Percentiles rank a stretch among this genome's conserved stretches.
phyloP scores from a whole-genome alignment of 345 rosid species.

The Syzygium oleosum region DNA sequence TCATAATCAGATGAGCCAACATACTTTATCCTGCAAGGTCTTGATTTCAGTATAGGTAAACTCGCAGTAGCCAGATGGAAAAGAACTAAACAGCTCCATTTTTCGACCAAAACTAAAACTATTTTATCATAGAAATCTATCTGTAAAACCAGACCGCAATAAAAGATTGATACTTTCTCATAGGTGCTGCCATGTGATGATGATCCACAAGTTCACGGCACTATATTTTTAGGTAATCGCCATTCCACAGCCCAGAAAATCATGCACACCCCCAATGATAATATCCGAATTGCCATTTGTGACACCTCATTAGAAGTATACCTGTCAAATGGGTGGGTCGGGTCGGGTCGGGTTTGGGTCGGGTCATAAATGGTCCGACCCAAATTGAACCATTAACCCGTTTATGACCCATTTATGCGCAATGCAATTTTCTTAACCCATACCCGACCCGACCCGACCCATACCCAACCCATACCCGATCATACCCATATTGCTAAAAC shows the following conservation, averaged over 20 bases:
- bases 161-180: neutral
- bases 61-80: neutral
- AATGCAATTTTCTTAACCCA: no score
- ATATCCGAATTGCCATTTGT: fast-evolving
- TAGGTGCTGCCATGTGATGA: neutral
- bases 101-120: neutral
- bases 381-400: no score
- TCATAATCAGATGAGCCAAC: neutral
- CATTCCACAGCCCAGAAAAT: neutral
- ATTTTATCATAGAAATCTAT: neutral
- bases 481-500: no score
- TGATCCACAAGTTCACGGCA: neutral
- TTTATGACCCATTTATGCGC: no score
- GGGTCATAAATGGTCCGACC: no score
- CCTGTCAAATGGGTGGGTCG: no score
- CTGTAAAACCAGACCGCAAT: neutral
- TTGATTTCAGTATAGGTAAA: neutral
- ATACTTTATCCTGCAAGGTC: neutral
- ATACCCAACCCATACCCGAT: no score
- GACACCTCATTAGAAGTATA: neutral
- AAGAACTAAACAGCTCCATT: neutral
- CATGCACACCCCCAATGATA: fast-evolving
- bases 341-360: no score
- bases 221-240: neutral
- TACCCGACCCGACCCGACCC: no score